Base-by-base conservation (phyloP, 1,284 basidiomycete species). In the Leccinum proliferum region DNA sequence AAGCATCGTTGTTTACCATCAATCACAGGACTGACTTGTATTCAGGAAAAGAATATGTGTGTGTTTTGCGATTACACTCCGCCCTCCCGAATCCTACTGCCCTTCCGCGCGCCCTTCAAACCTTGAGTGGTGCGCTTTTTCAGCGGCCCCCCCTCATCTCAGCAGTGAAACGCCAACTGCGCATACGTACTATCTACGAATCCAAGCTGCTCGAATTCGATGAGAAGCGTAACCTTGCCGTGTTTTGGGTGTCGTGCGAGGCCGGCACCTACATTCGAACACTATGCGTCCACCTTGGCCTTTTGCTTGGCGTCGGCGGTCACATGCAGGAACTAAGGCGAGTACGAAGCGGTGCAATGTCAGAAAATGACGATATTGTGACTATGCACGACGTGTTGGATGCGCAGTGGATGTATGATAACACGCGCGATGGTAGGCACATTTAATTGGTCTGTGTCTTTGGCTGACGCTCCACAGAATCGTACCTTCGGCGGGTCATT, bases 381-480 rank as follows among this genome's bases (percentile, higher is more conserved):
- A 97, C 97, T 39, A 99, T 99, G 97, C 97, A 99, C 79, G 97
- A 99, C 76, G 96, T 99, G 39, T 80, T 99, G 77, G 97, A 99
- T 76, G 97, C 97, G 10, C 97, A 99, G 74, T 99, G 96, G 96
- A 78, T 92, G 72, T 99, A 97, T 77, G 97, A 99, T 77, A 98
- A 97, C 77, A 98, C 93, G n/a, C 85, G 96, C 58, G 97, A 99
- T 77, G 96, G 94, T 91, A 67, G 67, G 86, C 43, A 37, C 18
- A 3, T 18, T 12, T 53, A 9, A 8, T 48, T 29, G 3, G 34
- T 21, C 32, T 25, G 21, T 60, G 21, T 37, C 37, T 50, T 25
- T 3, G 5, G 15, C 60, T 69, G 35, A 75, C 57, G 25, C 29
- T 57, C 55, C 50, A 35, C 73, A 96, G 95, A 99, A 77, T 89